These are phyloP conservation scores for Ogataea corticis DNA, from an alignment of 805 yeast species.

Conservation along the genomic window DNA sequence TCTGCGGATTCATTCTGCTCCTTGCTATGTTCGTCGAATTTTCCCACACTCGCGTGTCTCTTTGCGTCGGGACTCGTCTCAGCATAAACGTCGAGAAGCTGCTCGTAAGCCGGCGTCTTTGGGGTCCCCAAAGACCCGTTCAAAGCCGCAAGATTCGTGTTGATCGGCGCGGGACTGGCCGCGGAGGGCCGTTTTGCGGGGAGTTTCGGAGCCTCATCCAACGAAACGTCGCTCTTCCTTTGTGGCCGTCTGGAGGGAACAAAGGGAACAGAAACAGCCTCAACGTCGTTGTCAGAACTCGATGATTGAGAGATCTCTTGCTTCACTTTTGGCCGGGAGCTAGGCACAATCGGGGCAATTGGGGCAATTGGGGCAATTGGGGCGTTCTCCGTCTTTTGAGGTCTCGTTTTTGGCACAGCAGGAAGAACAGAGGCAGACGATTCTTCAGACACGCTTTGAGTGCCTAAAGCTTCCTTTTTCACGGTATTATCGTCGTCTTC, in stretches of 20 bases:
- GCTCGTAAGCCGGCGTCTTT: slow-evolving; percentile 17
- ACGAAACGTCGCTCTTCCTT: slow-evolving; percentile 2
- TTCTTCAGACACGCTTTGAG: too few species aligned
- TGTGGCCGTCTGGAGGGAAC: slow-evolving; percentile 24
- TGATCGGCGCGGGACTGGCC: slow-evolving; percentile 1
- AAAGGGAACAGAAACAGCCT: slow-evolving; percentile 7
- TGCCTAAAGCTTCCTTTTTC: too few species aligned
- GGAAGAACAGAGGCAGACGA: too few species aligned
- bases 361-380: slow-evolving; percentile 1
- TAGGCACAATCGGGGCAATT: neutral
- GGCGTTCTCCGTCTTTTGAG: neutral
- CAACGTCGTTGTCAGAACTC: neutral
- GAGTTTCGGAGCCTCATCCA: slow-evolving; percentile 2
- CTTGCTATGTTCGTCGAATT: neutral
- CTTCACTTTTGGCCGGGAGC: neutral
- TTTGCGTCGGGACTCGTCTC: slow-evolving; percentile 21
- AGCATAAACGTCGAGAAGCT: slow-evolving; percentile 23
- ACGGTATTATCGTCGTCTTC: too few species aligned
- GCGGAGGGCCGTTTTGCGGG: slow-evolving; percentile 10
- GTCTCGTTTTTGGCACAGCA: neutral
- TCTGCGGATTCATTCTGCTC: too few species aligned
- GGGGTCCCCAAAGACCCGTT: slow-evolving; percentile 10
- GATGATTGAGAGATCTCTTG: neutral
- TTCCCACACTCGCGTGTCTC: slow-evolving; percentile 3
- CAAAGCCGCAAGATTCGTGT: slow-evolving; percentile 1